Evolutionary conservation across 257 asterid species (phyloP).

Genomic region (Plectranthus barbatus): DNA sequence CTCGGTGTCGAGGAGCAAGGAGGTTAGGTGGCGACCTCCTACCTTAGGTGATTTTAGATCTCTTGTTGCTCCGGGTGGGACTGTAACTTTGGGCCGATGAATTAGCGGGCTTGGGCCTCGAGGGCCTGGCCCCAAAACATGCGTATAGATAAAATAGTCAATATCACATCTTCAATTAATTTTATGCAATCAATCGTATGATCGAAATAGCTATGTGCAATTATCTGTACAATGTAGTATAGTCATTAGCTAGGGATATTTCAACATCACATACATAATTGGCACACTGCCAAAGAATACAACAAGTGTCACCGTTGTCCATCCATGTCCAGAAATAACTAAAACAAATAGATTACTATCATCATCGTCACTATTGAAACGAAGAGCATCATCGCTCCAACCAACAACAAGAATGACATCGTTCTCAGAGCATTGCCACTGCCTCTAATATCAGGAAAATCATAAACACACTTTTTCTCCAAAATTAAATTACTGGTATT

Average conservation of each 20-base stretch:
- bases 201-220: conserved; percentile 10
- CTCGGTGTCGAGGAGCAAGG: too few relatives aligned
- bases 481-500: conserved; percentile 12
- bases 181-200: conserved; percentile 7
- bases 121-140: too few relatives aligned
- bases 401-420: conserved; percentile 26
- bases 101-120: too few relatives aligned
- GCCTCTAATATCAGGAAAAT: too few relatives aligned
- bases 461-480: background rate
- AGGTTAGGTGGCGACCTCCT: too few relatives aligned
- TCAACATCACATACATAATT: conserved; percentile 9
- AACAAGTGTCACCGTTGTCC: background rate
- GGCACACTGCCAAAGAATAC: conserved; percentile 14
- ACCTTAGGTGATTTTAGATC: too few relatives aligned
- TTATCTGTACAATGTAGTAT: conserved; percentile 15
- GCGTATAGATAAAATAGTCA: too few relatives aligned
- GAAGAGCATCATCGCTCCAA: conserved; percentile 20
- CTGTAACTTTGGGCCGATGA: too few relatives aligned
- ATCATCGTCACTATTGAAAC: conserved; percentile 29
- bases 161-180: too few relatives aligned
- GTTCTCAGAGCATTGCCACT: conserved; percentile 17
- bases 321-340: conserved; percentile 19
- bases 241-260: conserved; percentile 13
- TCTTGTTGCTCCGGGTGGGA: too few relatives aligned
- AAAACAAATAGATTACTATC: conserved; percentile 12